Base-by-base conservation (phyloP, 176 grass and related monocot genomes). In the Panicum miliaceum region DNA sequence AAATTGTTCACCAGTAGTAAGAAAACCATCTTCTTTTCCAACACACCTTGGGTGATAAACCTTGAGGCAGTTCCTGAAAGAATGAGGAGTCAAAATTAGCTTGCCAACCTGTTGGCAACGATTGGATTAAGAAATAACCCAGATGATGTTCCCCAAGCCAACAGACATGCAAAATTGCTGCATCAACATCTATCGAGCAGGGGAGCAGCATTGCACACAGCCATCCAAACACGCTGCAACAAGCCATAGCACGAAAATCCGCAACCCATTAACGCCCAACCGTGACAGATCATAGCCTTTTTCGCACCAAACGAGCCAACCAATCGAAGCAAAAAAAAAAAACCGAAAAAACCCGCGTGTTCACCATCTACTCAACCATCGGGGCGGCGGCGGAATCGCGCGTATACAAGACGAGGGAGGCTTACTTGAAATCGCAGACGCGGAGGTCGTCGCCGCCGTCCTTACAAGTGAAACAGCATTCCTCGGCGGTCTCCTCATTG, bases 11-110 rank as follows among this genome's bases (percentile, higher is more conserved):
- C 43, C 70, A 37, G 82, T 68, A 64, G 59, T 78, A 64, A 91
- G 71, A 80, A 92, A 88, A 41, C 37, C 77, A 13, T 78, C 69
- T 38, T 81, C 80, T 82, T 84, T 91, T 47, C 35, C 71, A 37
- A 82, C 71, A 56, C 96, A 98, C 0, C 34, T 0, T 61, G 79
- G 89, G 84, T 98, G 96, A 72, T 95, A 98, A 63, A 77, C 63
- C 64, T 98, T 98, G 73, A 84, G 79, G 83, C 96, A 98, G 67
- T 91, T 92, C 82, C 96, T 98, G 89, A 90, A 91, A 14, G 36
- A 41, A 53, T 14, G 37, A 88, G 50, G 27, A 85, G 13, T 16
- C 71, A 65, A 20, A 71, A 59, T 83, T 54, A 92, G 70, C 23
- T 61, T 69, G 52, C 59, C 59, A 36, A 7, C 45, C 51, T 40